Base-by-base conservation (phyloP, 176 grass and related monocot genomes). In the Cenchrus purpureus region DNA sequence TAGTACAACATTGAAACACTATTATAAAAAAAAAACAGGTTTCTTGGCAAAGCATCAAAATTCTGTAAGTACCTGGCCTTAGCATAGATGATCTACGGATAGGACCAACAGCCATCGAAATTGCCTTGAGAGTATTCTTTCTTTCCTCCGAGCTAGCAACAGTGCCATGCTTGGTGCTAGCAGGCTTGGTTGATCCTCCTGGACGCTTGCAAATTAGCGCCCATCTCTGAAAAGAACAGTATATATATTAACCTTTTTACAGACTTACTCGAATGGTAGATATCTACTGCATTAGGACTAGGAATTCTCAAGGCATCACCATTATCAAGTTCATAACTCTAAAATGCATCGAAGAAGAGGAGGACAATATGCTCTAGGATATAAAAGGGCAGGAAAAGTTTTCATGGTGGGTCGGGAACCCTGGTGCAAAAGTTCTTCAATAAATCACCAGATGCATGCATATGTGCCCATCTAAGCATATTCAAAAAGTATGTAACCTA, bases 211-310 rank as follows among this genome's bases (percentile, higher is more conserved):
- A 60, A 80, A 93, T 93, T 50, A 85, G 25, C 5, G 46, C 59
- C 97, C 97, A 99, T 92, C 97, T 92, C 97, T 99, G 89, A 83
- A 89, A 79, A 83, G 13, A 80, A 71, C 42, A 82, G 76, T 16
- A 53, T 9, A 53, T 9, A 79, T 20, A 44, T 77, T 79, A 87
- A 43, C 20, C 19, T 28, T 25, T 80, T 78, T 76, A 49, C 16
- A 31, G 54, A 69, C 9, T 62, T 69, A 54, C 2, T 69, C 80
- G 45, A 76, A 28, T 17, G 15, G 59, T 4, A 62, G 34, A 28
- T 28, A 75, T 54, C 22, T 63, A 74, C 37, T 40, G 37, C 6
- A 53, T 43, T 9, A 65, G 73, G n/a, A 56, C 74, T 20, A 63
- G 17, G 29, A 70, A 34, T 67, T 54, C 15, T 29, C 59, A 74